These are phyloP conservation scores for Penicillium arizonense DNA, from an alignment of 495 filamentous ascomycete species.

Conservation along the genomic window DNA sequence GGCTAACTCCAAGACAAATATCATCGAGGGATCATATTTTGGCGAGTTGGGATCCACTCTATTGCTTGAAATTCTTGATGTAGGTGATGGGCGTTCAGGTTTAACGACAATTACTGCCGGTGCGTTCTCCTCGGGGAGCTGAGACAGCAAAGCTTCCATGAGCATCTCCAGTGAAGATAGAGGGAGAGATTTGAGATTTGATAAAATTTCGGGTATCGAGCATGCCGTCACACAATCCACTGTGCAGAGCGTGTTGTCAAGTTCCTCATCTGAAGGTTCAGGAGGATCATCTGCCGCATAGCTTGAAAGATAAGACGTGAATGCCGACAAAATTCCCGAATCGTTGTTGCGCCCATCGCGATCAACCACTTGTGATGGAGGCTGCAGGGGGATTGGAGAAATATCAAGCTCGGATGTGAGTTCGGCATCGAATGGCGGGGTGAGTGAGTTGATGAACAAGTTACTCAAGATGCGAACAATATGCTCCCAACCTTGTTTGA, in stretches of 20 bases:
- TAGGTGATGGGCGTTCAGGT: conserved; percentile 63
- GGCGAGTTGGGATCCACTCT: conserved; percentile 53
- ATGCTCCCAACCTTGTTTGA: conserved; percentile 78
- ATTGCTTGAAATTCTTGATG: conserved; percentile 43
- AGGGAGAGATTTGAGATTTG: conserved; percentile 77
- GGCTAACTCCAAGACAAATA: conserved; percentile 85
- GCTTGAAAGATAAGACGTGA: conserved; percentile 96
- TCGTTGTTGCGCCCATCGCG: conserved; percentile 74
- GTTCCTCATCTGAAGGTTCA: conserved; percentile 93
- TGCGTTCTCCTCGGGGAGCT: conserved; percentile 81
- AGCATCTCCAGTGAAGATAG: conserved; percentile 63
- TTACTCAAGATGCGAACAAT: conserved; percentile 91
- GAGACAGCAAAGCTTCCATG: conserved; percentile 70
- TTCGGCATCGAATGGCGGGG: conserved; percentile 78
- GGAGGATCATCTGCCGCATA: conserved; percentile 97
- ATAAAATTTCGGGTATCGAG: conserved; percentile 76
- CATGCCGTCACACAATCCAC: conserved; percentile 93
- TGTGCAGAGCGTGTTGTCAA: conserved; percentile 91
- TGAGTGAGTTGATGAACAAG: conserved; percentile 92
- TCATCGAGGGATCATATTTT: conserved; percentile 81
- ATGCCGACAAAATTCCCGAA: conserved; percentile 82
- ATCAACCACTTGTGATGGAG: conserved; percentile 90
- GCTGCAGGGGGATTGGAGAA: conserved; percentile 82
- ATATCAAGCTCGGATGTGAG: conserved; percentile 70
- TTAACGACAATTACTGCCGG: conserved; percentile 86